Evolutionary conservation across 768 basidiomycete species (phyloP), one percentile per base, ranked within the genome.

Genomic region (Wakefieldia striispora): DNA sequence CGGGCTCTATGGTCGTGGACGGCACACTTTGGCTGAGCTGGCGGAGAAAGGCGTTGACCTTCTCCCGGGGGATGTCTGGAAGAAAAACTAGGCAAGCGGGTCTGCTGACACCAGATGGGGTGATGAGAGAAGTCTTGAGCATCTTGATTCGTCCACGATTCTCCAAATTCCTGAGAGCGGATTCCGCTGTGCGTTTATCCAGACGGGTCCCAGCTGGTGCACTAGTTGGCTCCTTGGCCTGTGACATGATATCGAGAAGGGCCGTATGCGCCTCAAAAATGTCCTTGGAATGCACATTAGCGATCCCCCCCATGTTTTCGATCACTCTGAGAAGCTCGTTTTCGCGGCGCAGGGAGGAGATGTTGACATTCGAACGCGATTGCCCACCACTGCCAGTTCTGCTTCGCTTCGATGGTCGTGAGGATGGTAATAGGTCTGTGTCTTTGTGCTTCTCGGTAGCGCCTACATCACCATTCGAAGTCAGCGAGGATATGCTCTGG

Each of bases 341-440:
- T 70, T 93, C 89, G 19, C 91, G 81, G 4, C 88, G 81, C 36
- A 90, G 71, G 49, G 85, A 77, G 14, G 91, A 88, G 21, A 93
- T 80, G 55, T 92, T 94, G 41, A 81, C 72, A 53, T 76, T 79
- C 24, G 70, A 51, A 26, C 68, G 64, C 7, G 45, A 48, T 33
- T 51, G 57, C 14, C 43, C 49, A 10, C 51, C 26, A n/a, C 43
- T 47, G 16, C 44, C 45, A 7, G 53, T 47, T 27, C 66, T 54
- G 24, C 43, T 54, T 37, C 59, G 57, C 35, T 69, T 64, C 23
- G 60, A 59, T 12, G 57, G 40, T 29, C 64, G 55, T 17, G 54
- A 43, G 19, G 51, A 45, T 10, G 33, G 35, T 14, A 44, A 34
- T 6, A 33, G 37, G 20, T 45, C 23, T 12, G 48, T 26, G 23